A percentile compares a stretch with the other conserved stretches of the same genome.
phyloP scores from a whole-genome alignment of 2,329 filamentous ascomycete genomes.

The Coniochaeta sp. region DNA sequence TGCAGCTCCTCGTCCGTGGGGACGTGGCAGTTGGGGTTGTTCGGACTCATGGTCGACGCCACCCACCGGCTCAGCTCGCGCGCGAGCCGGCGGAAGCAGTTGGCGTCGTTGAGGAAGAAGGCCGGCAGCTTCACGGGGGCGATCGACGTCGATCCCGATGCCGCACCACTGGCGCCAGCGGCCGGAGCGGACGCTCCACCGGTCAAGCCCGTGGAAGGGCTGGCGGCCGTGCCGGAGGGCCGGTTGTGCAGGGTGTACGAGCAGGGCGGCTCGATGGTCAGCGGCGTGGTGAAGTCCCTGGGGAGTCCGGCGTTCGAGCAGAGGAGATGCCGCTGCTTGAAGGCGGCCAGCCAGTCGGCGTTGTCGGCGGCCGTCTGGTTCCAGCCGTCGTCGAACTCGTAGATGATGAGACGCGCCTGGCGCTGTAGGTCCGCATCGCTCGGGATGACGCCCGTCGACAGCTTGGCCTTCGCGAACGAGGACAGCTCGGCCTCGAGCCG shows the following conservation, averaged over 20 bases:
- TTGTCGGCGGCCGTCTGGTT: slow-evolving; percentile 58
- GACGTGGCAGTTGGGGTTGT: slow-evolving; percentile 53
- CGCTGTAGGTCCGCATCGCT: slow-evolving; percentile 47
- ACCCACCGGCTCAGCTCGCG: slow-evolving; percentile 47
- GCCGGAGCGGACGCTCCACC: neutral
- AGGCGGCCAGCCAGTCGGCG: slow-evolving; percentile 42
- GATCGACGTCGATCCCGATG: no score
- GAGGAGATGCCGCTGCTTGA: slow-evolving; percentile 37
- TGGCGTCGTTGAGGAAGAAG: slow-evolving; percentile 51
- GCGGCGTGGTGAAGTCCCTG: slow-evolving; percentile 8
- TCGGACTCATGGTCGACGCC: slow-evolving; percentile 44
- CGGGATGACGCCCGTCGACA: slow-evolving; percentile 37
- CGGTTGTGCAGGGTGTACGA: neutral
- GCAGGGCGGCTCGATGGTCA: slow-evolving; percentile 1
- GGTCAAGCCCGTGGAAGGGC: neutral
- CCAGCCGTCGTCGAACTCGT: slow-evolving; percentile 55
- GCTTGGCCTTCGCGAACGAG: slow-evolving; percentile 40
- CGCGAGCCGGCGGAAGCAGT: slow-evolving; percentile 51
- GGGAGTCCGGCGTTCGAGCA: slow-evolving; percentile 14
- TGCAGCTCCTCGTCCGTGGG: slow-evolving; percentile 56
- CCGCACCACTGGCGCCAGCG: neutral
- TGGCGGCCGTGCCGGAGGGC: neutral
- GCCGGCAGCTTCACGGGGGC: slow-evolving; percentile 19
- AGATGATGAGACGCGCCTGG: slow-evolving; percentile 54
- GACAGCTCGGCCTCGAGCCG: slow-evolving; percentile 49